Percentiles rank a stretch among this genome's conserved stretches.
Conservation (phyloP, 768 basidiomycete genomes). For the Agrocybe praecox region DNA sequence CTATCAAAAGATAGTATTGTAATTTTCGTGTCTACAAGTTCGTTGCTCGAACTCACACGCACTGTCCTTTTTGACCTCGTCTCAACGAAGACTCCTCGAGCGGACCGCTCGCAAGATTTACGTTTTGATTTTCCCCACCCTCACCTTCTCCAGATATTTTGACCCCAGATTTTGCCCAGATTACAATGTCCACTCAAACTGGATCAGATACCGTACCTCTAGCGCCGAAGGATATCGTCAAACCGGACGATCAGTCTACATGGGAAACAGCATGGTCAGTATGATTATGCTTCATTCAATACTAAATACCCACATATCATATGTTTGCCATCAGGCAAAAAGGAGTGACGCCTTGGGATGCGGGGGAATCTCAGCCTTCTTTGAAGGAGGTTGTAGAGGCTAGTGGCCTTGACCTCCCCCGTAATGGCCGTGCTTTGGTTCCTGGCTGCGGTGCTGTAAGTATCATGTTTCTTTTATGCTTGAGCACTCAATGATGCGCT, state of each 20-base stretch:
- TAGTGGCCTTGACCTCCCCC: conserved; percentile 45
- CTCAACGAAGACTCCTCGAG: too few relatives aligned
- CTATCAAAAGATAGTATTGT: too few relatives aligned
- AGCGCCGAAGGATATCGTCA: conserved; percentile 18
- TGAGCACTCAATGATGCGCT: too few relatives aligned
- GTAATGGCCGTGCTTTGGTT: conserved; percentile 28
- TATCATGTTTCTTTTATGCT: not conserved
- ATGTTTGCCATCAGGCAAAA: not conserved
- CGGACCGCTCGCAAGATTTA: too few relatives aligned
- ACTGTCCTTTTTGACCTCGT: too few relatives aligned
- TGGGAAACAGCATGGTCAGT: conserved; percentile 31
- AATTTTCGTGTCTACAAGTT: too few relatives aligned
- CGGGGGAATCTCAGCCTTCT: conserved; percentile 54
- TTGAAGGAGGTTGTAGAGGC: conserved; percentile 53
- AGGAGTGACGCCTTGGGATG: conserved; percentile 65
- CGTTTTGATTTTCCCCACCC: too few relatives aligned
- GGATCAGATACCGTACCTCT: not conserved
- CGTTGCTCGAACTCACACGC: too few relatives aligned
- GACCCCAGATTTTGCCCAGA: too few relatives aligned
- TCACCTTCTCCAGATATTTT: too few relatives aligned
- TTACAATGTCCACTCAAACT: not conserved
- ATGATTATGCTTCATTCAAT: not conserved
- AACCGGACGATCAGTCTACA: conserved; percentile 21
- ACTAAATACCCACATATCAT: not conserved
- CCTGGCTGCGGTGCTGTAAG: conserved; percentile 53